A percentile compares a stretch with the other conserved stretches of the same genome.
Evolutionary conservation across 1,284 basidiomycete species (phyloP).

Genomic region (Sanghuangporus baumii): DNA sequence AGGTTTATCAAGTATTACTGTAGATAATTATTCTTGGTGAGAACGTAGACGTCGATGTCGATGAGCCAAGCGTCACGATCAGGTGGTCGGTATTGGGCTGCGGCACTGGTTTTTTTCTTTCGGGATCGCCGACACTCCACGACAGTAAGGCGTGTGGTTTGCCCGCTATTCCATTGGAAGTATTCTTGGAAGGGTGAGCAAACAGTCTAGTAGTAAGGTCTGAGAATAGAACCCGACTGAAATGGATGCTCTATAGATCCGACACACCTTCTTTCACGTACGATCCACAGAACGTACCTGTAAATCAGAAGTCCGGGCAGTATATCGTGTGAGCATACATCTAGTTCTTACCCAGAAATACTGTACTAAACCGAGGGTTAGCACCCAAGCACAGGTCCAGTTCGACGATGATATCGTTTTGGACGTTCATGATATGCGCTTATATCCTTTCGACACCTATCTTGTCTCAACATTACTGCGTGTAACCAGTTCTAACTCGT

Average conservation of each 20-base stretch:
- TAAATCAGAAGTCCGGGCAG: conserved; percentile 32
- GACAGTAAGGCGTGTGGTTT: conserved; percentile 43
- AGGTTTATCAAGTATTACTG: not conserved
- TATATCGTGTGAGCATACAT: conserved; percentile 34
- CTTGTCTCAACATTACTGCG: conserved; percentile 43
- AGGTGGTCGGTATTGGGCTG: conserved; percentile 56
- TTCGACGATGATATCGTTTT: conserved; percentile 54
- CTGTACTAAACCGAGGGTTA: conserved; percentile 21
- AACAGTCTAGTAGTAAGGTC: not conserved
- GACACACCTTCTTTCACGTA: conserved; percentile 34
- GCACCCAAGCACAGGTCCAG: conserved; percentile 50
- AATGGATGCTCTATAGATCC: conserved; percentile 1
- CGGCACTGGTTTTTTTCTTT: conserved; percentile 40
- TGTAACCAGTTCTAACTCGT: conserved; percentile 26
- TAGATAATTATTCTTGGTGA: conserved; percentile 52
- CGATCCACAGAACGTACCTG: conserved; percentile 42
- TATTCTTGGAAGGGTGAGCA: conserved; percentile 48
- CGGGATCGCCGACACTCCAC: conserved; percentile 44
- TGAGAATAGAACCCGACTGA: not conserved
- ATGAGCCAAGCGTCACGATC: conserved; percentile 50
- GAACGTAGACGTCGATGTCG: conserved; percentile 51
- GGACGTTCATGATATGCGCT: conserved; percentile 47
- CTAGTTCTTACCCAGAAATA: not conserved
- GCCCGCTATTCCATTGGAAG: conserved; percentile 35
- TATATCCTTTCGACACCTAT: conserved; percentile 58